These are phyloP conservation scores for Tylopilus rubrobrunneus DNA, from an alignment of 768 basidiomycete species.

Conservation along the genomic window DNA sequence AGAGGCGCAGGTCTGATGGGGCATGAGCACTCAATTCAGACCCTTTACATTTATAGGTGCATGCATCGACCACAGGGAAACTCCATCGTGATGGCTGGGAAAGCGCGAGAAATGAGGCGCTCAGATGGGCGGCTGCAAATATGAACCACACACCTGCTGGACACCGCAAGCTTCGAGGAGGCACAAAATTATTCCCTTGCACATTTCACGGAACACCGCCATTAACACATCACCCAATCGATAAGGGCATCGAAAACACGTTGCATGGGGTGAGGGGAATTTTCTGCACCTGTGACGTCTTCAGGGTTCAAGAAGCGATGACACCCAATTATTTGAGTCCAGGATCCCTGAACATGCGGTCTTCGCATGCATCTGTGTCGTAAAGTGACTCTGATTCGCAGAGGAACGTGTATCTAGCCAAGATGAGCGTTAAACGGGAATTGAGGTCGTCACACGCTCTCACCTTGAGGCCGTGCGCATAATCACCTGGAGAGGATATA, in stretches of 20 bases:
- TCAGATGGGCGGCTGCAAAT: slow-evolving; percentile 16
- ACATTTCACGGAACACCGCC: slow-evolving; percentile 1
- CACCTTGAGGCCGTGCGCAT: slow-evolving; percentile 13
- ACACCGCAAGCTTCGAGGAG: slow-evolving; percentile 1
- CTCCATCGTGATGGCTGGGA: neutral
- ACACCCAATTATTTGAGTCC: neutral
- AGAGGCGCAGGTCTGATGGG: slow-evolving; percentile 4
- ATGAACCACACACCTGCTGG: neutral
- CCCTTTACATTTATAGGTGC: slow-evolving; percentile 17
- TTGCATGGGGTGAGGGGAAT: slow-evolving; percentile 13
- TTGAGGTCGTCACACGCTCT: slow-evolving; percentile 5
- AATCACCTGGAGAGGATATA: slow-evolving; percentile 14
- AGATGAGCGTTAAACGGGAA: slow-evolving; percentile 13
- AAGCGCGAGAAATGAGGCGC: neutral
- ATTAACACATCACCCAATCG: slow-evolving; percentile 13
- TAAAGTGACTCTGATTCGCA: neutral
- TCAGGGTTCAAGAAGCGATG: slow-evolving; percentile 8
- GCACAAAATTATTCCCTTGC: neutral
- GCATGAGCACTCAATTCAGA: neutral
- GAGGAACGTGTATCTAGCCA: neutral
- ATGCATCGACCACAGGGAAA: neutral
- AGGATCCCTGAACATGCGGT: slow-evolving; percentile 16
- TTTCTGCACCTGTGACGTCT: slow-evolving; percentile 8
- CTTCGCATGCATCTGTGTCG: slow-evolving; percentile 7
- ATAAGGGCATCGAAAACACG: slow-evolving; percentile 10